A percentile compares a stretch with the other conserved stretches of the same genome.
Evolutionary conservation across 1,284 basidiomycete genomes (phyloP).

Genomic region (Apiotrichum brassicae): DNA sequence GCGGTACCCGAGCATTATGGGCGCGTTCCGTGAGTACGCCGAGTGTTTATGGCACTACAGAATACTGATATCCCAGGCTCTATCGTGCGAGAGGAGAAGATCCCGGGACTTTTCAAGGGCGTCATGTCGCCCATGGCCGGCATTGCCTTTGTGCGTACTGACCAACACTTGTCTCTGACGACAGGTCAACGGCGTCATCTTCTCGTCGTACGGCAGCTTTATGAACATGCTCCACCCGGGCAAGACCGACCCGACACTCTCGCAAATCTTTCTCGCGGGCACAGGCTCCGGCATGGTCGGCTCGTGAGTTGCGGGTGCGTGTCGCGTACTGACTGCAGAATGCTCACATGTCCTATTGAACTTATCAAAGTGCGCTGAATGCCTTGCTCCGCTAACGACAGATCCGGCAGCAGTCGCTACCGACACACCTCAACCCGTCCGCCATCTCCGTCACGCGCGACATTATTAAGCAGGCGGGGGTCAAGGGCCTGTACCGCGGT

Average conservation of each 20-base stretch:
- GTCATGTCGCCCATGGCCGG: conserved; percentile 46
- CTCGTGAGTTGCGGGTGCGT: conserved; percentile 53
- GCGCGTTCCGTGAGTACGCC: conserved; percentile 40
- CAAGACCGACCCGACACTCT: conserved; percentile 26
- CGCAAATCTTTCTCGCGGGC: conserved; percentile 68
- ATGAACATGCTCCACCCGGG: conserved; percentile 34
- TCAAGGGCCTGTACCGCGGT: conserved; percentile 70
- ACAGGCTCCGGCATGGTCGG: conserved; percentile 67
- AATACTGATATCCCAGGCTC: conserved; percentile 4
- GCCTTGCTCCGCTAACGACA: conserved; percentile 7
- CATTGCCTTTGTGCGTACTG: conserved; percentile 38
- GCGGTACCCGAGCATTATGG: conserved; percentile 35
- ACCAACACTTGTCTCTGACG: background rate
- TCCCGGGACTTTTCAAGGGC: conserved; percentile 44
- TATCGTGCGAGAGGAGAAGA: conserved; percentile 38
- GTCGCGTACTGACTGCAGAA: conserved; percentile 45
- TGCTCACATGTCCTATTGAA: conserved; percentile 74
- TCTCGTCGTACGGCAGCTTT: conserved; percentile 45
- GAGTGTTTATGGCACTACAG: background rate
- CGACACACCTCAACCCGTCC: conserved; percentile 45
- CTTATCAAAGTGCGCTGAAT: conserved; percentile 59
- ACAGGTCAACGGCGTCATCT: conserved; percentile 47
- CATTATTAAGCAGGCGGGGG: conserved; percentile 56
- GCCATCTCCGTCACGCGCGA: conserved; percentile 52
- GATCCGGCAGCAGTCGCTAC: conserved; percentile 63